These are phyloP conservation scores for Larix kaempferi DNA, from an alignment of 75 land plant genomes.

Conservation along the genomic window DNA sequence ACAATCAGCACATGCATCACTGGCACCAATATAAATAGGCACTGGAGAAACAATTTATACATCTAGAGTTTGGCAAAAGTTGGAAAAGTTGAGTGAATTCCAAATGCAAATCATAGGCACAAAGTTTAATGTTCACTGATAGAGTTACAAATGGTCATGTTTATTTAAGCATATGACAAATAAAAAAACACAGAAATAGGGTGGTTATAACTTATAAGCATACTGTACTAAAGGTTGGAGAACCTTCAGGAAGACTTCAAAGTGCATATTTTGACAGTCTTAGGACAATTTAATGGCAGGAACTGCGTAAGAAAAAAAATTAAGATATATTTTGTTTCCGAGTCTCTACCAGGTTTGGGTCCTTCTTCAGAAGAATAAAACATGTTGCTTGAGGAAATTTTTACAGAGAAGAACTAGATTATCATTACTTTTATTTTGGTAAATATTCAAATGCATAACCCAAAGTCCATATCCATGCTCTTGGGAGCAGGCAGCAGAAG, in stretches of 20 bases:
- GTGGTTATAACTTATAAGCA: not conserved
- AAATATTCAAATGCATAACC: too few relatives aligned
- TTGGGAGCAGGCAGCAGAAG: too few relatives aligned
- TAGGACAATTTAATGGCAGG: not conserved
- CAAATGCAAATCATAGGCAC: not conserved
- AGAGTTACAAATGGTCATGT: not conserved
- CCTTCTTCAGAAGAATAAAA: too few relatives aligned
- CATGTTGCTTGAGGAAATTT: too few relatives aligned
- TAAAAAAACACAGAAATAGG: not conserved
- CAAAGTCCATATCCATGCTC: too few relatives aligned
- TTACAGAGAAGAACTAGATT: too few relatives aligned
- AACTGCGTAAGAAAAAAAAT: not conserved
- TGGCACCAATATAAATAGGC: not conserved
- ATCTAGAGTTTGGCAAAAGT: not conserved
- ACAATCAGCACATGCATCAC: not conserved
- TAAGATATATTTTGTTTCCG: too few relatives aligned
- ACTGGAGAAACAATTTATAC: not conserved
- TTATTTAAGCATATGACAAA: not conserved
- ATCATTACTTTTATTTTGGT: too few relatives aligned
- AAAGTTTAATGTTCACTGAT: not conserved
- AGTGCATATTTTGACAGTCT: not conserved
- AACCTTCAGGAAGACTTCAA: not conserved
- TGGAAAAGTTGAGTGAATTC: not conserved
- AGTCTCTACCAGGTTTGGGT: too few relatives aligned
- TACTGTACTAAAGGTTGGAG: not conserved